A percentile compares a stretch with the other conserved stretches of the same genome.
phyloP scores from a whole-genome alignment of 1,139 yeast genomes.

The Groenewaldozyma auringiensis region DNA sequence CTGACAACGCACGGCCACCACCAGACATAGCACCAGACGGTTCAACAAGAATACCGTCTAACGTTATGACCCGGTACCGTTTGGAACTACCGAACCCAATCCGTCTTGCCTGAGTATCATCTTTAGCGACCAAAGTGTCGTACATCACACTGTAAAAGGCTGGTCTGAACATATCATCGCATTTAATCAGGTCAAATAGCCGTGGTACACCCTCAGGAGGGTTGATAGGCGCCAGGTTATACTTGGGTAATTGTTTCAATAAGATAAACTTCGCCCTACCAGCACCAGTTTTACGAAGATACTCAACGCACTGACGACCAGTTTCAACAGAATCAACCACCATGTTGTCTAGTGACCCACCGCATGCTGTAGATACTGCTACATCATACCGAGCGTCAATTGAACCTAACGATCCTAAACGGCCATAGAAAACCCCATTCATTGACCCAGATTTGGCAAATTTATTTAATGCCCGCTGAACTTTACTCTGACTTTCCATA shows the following conservation, averaged over 20 bases:
- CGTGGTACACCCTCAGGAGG: slow-evolving; percentile 78
- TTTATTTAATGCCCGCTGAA: slow-evolving; percentile 59
- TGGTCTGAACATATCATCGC: slow-evolving; percentile 59
- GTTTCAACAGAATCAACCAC: slow-evolving; percentile 92
- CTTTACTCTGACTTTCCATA: slow-evolving; percentile 63
- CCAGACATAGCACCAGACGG: slow-evolving; percentile 97
- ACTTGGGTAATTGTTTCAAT: slow-evolving; percentile 62
- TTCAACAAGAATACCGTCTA: slow-evolving; percentile 88
- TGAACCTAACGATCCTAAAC: slow-evolving; percentile 83
- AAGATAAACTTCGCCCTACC: slow-evolving; percentile 90
- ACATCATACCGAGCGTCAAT: slow-evolving; percentile 85
- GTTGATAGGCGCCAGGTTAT: slow-evolving; percentile 50
- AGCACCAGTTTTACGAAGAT: slow-evolving; percentile 70
- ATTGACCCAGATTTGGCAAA: slow-evolving; percentile 77
- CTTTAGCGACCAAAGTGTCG: slow-evolving; percentile 80
- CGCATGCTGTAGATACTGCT: slow-evolving; percentile 89
- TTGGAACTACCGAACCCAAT: slow-evolving; percentile 74
- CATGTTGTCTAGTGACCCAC: slow-evolving; percentile 77
- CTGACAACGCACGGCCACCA: slow-evolving; percentile 60
- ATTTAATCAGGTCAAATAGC: slow-evolving; percentile 69
- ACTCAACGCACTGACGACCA: slow-evolving; percentile 87
- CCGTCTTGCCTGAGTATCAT: slow-evolving; percentile 70
- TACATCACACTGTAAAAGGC: slow-evolving; percentile 85
- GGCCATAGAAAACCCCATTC: slow-evolving; percentile 68
- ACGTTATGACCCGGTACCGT: slow-evolving; percentile 82